Evolutionary conservation across 2,329 filamentous ascomycete species (phyloP), one percentile per base, ranked within the genome.

Genomic region (Magnaporthiopsis poae): DNA sequence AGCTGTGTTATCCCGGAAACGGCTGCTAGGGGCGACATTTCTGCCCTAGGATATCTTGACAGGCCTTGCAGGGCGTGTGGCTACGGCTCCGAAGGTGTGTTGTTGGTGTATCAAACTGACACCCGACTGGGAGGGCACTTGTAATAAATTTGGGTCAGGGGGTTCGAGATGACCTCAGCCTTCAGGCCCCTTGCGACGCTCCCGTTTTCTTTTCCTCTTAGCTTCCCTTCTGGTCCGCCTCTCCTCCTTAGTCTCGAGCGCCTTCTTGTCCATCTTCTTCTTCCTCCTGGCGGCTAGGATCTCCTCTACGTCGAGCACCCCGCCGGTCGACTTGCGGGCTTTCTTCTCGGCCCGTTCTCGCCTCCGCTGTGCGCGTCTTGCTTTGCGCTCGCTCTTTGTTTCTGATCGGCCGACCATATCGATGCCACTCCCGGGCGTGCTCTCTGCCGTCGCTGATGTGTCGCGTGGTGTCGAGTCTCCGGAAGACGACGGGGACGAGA

Each of bases 211-310:
- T 60, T 67, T 66, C 63, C 69, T 68, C 68, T 73, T 78, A 69
- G 71, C 77, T 70, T 69, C 76, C 72, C 77, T 80, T 68, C 73
- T 77, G 66, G 71, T 75, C 68, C 70, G 73, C 68, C 73, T 72
- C 70, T 75, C 75, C 68, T 73, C 74, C 66, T 72, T 75, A 25
- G 70, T 73, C 68, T 73, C 61, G 18, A 59, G 65, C 39, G 60
- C 33, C 13, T 25, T 65, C 18, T n/a, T 63, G 31, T 67, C 25
- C 2, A 31, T 27, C 39, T 66, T 67, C 60, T 62, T 68, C 21
- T 60, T 61, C 31, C 27, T 65, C 64, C 66, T 69, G 11, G 67
- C 65, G 3, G 64, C 60, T 2, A 65, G 35, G 21, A 65, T 62
- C 27, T 60, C 35, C 60, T 65, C 64, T 18, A 65, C 60, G 71